Base-by-base conservation (phyloP, 768 basidiomycete species). In the Leccinum longicurvipes region DNA sequence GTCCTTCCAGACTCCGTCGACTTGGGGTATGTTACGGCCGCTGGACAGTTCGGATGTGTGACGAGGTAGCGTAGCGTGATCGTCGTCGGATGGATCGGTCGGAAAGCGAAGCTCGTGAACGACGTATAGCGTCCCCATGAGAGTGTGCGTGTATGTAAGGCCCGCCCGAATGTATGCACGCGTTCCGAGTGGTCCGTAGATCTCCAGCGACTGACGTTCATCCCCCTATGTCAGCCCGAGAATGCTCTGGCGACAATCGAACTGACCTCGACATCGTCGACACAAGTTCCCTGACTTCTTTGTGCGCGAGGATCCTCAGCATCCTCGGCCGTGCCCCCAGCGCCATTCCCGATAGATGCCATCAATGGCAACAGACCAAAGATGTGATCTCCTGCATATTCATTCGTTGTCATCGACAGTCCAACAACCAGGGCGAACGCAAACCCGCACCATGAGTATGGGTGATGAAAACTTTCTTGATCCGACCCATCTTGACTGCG, bases 151-250 rank as follows among this genome's bases (percentile, higher is more conserved):
- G 64, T 85, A 85, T 23, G 71, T 68, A 49, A 94, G 77, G 28
- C 83, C 81, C 47, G 74, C 79, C 44, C 92, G 86, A 57, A 94
- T 74, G 65, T 91, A 93, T 24, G 87, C 84, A 23, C 93, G 85
- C 1, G 89, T 90, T 19, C 93, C 92, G 7, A 84, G 71, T 11
- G 91, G 93, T 6, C 93, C 93, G 61, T 93, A 95, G 50, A 95
- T 90, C 68, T 94, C 89, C 3, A 93, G 59, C 17, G 80, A 79
- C 89, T 90, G 59, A 32, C 2, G 8, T 15, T 31, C 17, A 25
- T 32, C 44, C 14, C 23, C 14, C 8, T 19, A 42, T 10, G 17
- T 72, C 31, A 67, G 56, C 47, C 19, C 55, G 53, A 47, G 8
- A 24, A 45, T 28, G 28, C 1, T 29, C 44, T 9, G 11, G 7